Evolutionary conservation across 1,139 yeast genomes (phyloP), one percentile per base, ranked within the genome.

Genomic region (Kluyveromyces sp.): DNA sequence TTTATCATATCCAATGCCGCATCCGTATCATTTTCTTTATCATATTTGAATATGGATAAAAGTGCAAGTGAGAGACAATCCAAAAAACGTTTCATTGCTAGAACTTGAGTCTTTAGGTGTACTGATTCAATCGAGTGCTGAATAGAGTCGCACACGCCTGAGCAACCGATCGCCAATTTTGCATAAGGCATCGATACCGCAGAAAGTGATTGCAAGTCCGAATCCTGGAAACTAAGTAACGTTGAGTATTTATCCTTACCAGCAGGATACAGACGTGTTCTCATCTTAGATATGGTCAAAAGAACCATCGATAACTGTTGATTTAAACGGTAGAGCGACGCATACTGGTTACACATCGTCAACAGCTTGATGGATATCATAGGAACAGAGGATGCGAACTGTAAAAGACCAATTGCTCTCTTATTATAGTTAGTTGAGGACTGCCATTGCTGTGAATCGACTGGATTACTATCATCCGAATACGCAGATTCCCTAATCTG

Each of bases 301-400:
- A 57, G 48, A 4, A 62, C 51, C 3, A 61, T 48, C 3, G 63
- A 57, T 25, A 61, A 43, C 47, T 62, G 64, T 41, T 61, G 65
- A 27, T 59, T 29, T 38, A 60, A 37, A 34, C 29, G 39, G 36
- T 29, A 43, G 36, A 42, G 34, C 34, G 37, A 37, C 39, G 28
- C 40, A 39, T 15, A 48, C 46, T 35, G 39, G 15, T n/a, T 35
- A 36, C 45, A 45, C 30, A 25, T 25, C 33, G 35, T 33, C 15
- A 34, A 45, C 28, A 31, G 28, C 38, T 25, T 35, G 28, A 26
- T 28, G 6, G 34, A 34, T 37, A 38, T 28, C 33, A 42, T 7
- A 39, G 39, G 48, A 35, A 40, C 46, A 38, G 31, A 34, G 41
- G 34, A 27, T 34, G 34, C 32, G 41, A 50, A 58, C 29, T 55